phyloP scores from a whole-genome alignment of 2,329 filamentous ascomycete genomes.

The Karstenula rhodostoma region DNA sequence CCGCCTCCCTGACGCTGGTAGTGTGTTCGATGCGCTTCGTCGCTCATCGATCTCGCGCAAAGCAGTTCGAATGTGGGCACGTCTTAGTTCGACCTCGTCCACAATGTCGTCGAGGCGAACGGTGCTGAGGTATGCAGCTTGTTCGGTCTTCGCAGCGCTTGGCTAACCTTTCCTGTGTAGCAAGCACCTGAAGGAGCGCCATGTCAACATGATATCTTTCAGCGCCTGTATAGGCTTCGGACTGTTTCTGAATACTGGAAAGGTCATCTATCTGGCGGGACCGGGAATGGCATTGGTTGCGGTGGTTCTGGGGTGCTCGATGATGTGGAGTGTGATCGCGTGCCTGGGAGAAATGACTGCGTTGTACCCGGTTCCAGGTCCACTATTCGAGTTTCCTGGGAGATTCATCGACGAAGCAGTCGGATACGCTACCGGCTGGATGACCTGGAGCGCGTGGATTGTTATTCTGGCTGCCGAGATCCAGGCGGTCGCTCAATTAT shows the following conservation, averaged over 20 bases:
- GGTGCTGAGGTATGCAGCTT: conserved; percentile 29
- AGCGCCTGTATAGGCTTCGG: conserved; percentile 48
- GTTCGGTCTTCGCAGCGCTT: not conserved
- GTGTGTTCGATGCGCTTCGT: conserved; percentile 18
- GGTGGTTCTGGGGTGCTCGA: conserved; percentile 46
- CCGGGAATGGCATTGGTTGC: conserved; percentile 49
- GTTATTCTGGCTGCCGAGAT: conserved; percentile 71
- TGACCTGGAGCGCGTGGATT: conserved; percentile 77
- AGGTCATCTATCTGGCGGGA: conserved; percentile 49
- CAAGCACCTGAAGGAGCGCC: conserved; percentile 36
- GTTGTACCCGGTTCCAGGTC: conserved; percentile 85
- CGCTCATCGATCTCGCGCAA: conserved; percentile 1
- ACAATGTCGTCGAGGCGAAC: conserved; percentile 37
- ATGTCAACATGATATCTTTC: conserved; percentile 51
- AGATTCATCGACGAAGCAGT: conserved; percentile 76
- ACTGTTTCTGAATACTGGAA: conserved; percentile 49
- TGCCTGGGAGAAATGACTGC: conserved; percentile 85
- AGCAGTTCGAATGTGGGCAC: conserved; percentile 16
- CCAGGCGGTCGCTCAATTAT: conserved; percentile 51
- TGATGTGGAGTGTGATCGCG: conserved; percentile 50
- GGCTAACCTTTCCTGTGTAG: conserved; percentile 18
- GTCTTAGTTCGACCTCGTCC: conserved; percentile 13
- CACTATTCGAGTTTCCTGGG: conserved; percentile 88
- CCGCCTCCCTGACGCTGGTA: conserved; percentile 16
- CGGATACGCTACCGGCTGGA: conserved; percentile 57